Base-by-base conservation (phyloP, 139 green algal species). In the Nannochloris sp. region DNA sequence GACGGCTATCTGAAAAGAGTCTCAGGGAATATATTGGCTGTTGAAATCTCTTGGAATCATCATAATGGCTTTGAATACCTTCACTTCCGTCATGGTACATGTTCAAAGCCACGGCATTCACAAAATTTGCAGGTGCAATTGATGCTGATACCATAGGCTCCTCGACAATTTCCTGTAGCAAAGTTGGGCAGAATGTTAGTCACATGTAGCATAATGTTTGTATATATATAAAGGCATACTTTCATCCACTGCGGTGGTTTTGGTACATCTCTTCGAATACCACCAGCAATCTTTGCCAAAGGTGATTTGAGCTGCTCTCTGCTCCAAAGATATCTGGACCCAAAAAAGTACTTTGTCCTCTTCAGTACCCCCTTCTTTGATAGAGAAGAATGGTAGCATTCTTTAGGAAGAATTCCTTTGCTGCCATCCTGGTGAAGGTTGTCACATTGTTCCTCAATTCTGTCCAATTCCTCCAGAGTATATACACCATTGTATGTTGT, bases 341-440 rank as follows among this genome's bases (percentile, higher is more conserved):
- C 83, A 44, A 90, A 90, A 57, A 90, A 90, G 56, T 78, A 76
- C 72, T 90, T 90, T 54, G 83, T 89, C 9, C 83, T 64, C 70
- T 83, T 89, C 3, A 81, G 57, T 2, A 5, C 29, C 15, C 75
- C 75, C n/a, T 55, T 68, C 1, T 36, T 66, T 14, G 60, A 65
- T 11, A 51, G 9, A 16, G 70, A 80, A n/a, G 43, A 25, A 57
- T 89, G 79, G 54, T 69, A 79, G 67, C 82, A 85, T 5, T 68
- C 46, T 23, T 73, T 23, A 5, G 82, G 83, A 53, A 85, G 71
- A 56, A 57, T 27, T 1, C 71, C 68, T 1, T 23, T 23, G 3
- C 12, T 9, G 1, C 70, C 64, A n/a, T 60, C 43, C 0, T 27
- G 46, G 27, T 83, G 67, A 16, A 84, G 46, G 1, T 9, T 36